Base-by-base conservation (phyloP, 306 rosid species). In the Castanea sativa region DNA sequence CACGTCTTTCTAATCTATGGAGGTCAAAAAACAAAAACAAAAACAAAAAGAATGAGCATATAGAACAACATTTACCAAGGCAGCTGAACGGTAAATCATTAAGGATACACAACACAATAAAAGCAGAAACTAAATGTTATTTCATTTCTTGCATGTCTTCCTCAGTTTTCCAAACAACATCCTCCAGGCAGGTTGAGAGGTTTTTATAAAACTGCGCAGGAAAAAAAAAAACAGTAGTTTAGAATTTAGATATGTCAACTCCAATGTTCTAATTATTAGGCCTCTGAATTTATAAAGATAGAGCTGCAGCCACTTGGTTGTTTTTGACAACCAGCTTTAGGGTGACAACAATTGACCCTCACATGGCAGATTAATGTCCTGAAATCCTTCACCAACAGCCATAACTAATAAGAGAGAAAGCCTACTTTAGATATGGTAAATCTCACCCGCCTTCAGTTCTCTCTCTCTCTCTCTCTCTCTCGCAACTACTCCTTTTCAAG, bases 141-240 rank as follows among this genome's bases (percentile, higher is more conserved):
- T 91, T 85, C 35, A 43, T 71, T 83, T 81, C 86, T 78, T 76
- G 84, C 91, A 88, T 75, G 76, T 94, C 99, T 64, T 95, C 99
- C 75, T 92, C 99, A 16, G 92, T 89, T 87, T 90, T 92, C 99
- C 99, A 95, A 68, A 95, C 99, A 59, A 95, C 97, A 71, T 93
- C 97, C 1, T 95, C 94, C 80, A 95, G 85, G 74, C 85, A 70
- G 35, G 89, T 91, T 71, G 99, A 93, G 38, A 95, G 97, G 70
- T 74, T 95, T 69, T 92, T 95, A 87, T 92, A 95, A 87, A 95
- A 92, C 99, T 95, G 93, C 88, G 86, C 18, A 12, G 3, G 60
- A 20, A 20, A 27, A 19, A 5, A 5, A 72, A 6, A 76, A 73
- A 32, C 63, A 1, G 19, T 30, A 30, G 61, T 9, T 41, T 41